These are phyloP conservation scores for Mikania micrantha DNA, from an alignment of 129 eudicot genomes.

Conservation along the genomic window DNA sequence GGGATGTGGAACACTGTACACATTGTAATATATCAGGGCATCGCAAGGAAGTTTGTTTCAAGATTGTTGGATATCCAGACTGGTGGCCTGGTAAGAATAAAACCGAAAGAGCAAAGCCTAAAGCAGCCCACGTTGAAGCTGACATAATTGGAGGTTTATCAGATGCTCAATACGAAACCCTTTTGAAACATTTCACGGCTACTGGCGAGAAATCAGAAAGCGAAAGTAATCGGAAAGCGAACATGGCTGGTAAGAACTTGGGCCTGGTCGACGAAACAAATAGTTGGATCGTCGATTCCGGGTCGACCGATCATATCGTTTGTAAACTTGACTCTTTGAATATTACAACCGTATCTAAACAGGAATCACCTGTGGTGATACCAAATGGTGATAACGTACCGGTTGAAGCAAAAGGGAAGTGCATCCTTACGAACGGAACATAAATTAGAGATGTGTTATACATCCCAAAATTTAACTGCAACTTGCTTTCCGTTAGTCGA, in stretches of 20 bases:
- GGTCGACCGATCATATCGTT: neutral
- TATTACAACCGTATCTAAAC: neutral
- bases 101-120: neutral
- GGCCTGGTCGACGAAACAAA: neutral
- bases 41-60: neutral
- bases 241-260: neutral
- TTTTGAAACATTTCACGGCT: neutral
- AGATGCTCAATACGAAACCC: neutral
- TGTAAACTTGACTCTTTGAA: neutral
- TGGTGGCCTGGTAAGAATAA: too few species aligned
- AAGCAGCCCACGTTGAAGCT: neutral
- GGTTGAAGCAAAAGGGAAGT: too few species aligned
- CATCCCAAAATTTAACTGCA: too few species aligned
- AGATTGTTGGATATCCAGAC: too few species aligned
- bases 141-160: neutral
- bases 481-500: too few species aligned
- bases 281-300: neutral
- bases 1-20: neutral
- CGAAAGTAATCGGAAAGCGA: neutral
- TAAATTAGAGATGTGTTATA: too few species aligned
- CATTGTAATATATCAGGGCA: neutral
- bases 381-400: too few species aligned
- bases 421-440: too few species aligned
- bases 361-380: neutral
- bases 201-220: neutral